These are phyloP conservation scores for Cryptosporidium tyzzeri DNA, from an alignment of 169 alveolate genomes.

Conservation along the genomic window DNA sequence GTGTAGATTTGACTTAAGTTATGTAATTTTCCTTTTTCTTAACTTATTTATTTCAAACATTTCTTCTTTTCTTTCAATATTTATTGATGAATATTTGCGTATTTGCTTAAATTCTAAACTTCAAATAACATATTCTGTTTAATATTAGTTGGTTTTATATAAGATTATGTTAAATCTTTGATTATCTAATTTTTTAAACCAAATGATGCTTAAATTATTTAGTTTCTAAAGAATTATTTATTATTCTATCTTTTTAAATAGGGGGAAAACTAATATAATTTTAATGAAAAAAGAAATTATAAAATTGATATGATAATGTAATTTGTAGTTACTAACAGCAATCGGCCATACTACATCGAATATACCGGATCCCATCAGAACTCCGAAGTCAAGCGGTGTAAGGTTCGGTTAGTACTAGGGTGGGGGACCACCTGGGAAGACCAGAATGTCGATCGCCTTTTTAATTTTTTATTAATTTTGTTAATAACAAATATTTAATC, in stretches of 20 bases:
- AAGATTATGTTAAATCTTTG: too few relatives aligned
- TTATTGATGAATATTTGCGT: too few relatives aligned
- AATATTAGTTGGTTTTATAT: neutral
- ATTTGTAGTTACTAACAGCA: neutral
- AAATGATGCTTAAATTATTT: too few relatives aligned
- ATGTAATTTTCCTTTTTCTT: neutral
- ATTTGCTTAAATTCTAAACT: neutral
- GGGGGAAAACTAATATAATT: too few relatives aligned
- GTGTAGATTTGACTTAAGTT: neutral
- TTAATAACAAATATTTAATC: too few relatives aligned
- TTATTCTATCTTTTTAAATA: too few relatives aligned
- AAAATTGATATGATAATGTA: neutral
- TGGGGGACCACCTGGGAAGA: conserved; percentile 93
- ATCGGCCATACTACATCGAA: conserved; percentile 91
- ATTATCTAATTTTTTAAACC: too few relatives aligned
- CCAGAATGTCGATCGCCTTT: conserved; percentile 86
- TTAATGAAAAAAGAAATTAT: neutral
- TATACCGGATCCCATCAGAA: conserved; percentile 93
- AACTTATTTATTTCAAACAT: neutral
- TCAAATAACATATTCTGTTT: neutral
- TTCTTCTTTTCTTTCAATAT: neutral
- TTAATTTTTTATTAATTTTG: neutral
- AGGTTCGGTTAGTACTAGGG: conserved; percentile 91
- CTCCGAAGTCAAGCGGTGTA: conserved; percentile 92
- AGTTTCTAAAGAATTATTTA: too few relatives aligned